phyloP scores from a whole-genome alignment of 768 basidiomycete species.

The Gymnopilus dilepis region DNA sequence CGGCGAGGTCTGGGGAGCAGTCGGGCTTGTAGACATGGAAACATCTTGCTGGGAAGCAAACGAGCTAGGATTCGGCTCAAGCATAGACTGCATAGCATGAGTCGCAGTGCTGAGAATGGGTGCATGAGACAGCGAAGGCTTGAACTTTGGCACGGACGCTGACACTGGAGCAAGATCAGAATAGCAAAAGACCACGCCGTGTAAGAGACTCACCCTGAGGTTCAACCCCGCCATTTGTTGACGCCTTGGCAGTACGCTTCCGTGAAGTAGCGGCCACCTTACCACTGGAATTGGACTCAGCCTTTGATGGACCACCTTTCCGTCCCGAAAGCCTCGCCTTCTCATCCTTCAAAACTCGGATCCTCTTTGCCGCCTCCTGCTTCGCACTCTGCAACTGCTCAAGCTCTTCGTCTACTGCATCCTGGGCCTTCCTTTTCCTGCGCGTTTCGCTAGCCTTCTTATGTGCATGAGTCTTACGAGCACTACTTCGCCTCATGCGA shows the following conservation, averaged over 20 bases:
- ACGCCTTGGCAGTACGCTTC: neutral
- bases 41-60: neutral
- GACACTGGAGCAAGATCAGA: neutral
- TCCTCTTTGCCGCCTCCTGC: neutral
- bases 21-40: neutral
- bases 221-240: neutral
- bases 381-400: neutral
- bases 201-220: neutral
- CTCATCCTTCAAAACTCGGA: neutral
- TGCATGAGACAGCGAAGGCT: no score
- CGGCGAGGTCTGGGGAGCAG: neutral
- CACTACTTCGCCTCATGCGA: neutral
- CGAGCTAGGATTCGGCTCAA: no score
- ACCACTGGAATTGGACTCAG: neutral
- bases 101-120: no score
- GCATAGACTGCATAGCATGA: no score
- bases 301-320: neutral
- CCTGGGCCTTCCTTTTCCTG: neutral
- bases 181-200: neutral
- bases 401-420: conserved; percentile 6
- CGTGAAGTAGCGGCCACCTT: neutral
- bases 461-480: neutral
- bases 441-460: neutral
- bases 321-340: neutral
- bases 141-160: neutral